Conservation (phyloP, 345 rosid species). For the Citropsis articulata region DNA sequence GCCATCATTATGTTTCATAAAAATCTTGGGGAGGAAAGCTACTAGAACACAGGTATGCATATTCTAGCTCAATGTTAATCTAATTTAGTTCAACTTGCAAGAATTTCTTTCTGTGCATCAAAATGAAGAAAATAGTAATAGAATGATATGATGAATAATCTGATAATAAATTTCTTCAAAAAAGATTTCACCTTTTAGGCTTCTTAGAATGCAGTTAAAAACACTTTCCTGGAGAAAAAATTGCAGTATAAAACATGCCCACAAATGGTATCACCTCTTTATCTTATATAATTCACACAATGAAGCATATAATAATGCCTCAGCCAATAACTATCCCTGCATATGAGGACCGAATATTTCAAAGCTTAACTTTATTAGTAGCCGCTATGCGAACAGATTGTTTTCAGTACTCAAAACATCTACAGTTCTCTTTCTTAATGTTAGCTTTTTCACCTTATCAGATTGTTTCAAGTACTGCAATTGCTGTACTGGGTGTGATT, state of each 20-base stretch:
- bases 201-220: not conserved
- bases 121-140: not conserved
- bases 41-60: conserved; percentile 56
- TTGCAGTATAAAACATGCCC: not conserved
- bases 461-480: conserved; percentile 42
- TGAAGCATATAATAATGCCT: not conserved
- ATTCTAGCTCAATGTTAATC: not conserved
- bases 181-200: not conserved
- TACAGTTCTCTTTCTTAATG: not conserved
- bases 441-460: conserved; percentile 15
- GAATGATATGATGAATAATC: not conserved
- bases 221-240: not conserved
- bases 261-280: not conserved
- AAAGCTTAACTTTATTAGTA: not conserved
- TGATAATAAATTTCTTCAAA: not conserved
- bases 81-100: not conserved
- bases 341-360: too few relatives aligned
- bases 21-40: conserved; percentile 67
- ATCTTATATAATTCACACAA: too few relatives aligned
- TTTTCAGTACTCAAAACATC: not conserved
- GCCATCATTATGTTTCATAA: conserved; percentile 78
- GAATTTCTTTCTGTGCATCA: not conserved
- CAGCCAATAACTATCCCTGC: not conserved
- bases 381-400: not conserved
- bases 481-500: conserved; percentile 43